Base-by-base conservation (phyloP, 225 moss, liverwort and hornwort species). In the Marchantia polymorpha region DNA sequence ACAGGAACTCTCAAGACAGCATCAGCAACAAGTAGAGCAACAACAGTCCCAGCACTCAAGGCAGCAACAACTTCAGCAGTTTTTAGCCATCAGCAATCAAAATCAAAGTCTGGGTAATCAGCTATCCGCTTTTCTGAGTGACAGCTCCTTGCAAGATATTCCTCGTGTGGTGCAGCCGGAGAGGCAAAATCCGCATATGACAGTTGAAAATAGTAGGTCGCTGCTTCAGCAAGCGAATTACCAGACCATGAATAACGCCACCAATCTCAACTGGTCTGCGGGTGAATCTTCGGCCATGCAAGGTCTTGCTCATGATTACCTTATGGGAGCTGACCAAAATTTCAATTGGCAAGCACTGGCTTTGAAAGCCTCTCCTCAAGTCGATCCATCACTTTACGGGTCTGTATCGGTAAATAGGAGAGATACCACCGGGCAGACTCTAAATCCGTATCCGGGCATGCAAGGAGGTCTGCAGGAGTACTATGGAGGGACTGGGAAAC, bases 281-380 rank as follows among this genome's bases (percentile, higher is more conserved):
- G 82, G 83, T 83, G 89, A 92, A 49, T 75, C 87, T 51, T 78
- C 87, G 64, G 76, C 83, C 78, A 89, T 88, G 82, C 92, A 94
- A 72, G 96, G 96, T 74, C 90, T 92, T 65, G 90, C 90, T 0
- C 94, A 94, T 81, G 94, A 90, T 79, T 96, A 96, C 74, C 92
- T 96, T 55, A 87, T 96, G 84, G 94, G 90, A 25, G 89, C 94
- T 77, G 96, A 96, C 82, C 91, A 92, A n/a, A 92, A 90, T 79
- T 96, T 96, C 80, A 96, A 92, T 79, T 96, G 96, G 96, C 96
- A 94, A 84, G 91, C 92, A 52, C 82, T 96, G 83, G 96, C 96
- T 74, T 85, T 94, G 78, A 96, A 94, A 85, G 96, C 96, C 73
- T 91, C 96, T 58, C 90, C 79, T 7, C 88, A 83, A 69, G 73